These are phyloP conservation scores for Neurospora sp. DNA, from an alignment of 495 filamentous ascomycete species.

Conservation along the genomic window DNA sequence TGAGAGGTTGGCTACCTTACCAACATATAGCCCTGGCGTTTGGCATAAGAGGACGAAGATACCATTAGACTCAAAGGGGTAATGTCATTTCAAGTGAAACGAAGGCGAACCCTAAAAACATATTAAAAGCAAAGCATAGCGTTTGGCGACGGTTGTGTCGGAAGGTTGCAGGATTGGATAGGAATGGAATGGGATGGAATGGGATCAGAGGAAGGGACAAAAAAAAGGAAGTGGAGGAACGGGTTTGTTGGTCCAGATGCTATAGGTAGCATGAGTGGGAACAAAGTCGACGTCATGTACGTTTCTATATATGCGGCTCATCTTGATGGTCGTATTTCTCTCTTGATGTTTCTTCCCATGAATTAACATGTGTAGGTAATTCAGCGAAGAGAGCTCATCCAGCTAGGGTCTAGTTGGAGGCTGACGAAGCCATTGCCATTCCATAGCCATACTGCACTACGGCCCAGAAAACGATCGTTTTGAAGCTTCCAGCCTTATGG, in stretches of 20 bases:
- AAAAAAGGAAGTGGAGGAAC: background rate
- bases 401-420: background rate
- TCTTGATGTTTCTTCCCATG: background rate
- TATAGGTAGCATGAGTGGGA: background rate
- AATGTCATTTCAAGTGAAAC: background rate
- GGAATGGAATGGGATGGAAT: background rate
- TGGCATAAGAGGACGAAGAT: background rate
- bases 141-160: background rate
- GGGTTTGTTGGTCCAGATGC: background rate
- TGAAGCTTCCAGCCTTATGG: background rate
- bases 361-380: background rate
- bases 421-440: background rate
- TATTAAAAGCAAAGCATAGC: background rate
- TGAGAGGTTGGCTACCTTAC: background rate
- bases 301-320: background rate
- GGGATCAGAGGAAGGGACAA: background rate
- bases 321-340: background rate
- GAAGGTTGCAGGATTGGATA: background rate
- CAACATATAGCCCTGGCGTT: background rate
- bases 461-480: background rate
- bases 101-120: background rate
- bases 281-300: background rate
- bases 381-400: background rate
- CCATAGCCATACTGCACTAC: background rate
- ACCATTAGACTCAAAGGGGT: background rate